Base-by-base conservation (phyloP, 75 land plant genomes). In the Cryptomeria japonica region DNA sequence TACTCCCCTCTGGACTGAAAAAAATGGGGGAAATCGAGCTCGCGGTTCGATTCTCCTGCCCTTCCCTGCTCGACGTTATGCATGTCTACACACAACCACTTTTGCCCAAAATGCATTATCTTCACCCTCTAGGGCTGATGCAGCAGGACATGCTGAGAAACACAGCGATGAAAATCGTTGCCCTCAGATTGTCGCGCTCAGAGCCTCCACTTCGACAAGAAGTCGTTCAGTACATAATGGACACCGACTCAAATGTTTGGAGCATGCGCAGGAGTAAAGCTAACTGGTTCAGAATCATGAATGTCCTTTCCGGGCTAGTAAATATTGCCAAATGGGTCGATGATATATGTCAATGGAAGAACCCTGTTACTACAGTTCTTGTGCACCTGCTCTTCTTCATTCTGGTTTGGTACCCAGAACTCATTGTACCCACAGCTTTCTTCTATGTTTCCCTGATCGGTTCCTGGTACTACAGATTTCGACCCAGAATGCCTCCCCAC, bases 1-100 rank as follows among this genome's bases (percentile, higher is more conserved):
- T 97, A 75, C 87, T 80, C 3, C 84, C 92, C 3, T 86, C 93
- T 2, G 98, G 98, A 25, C 73, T 94, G 89, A 94, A 95, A 93
- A 97, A 95, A 87, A 94, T 97, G 97, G 98, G 98, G 11, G 97
- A 95, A 90, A 91, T 97, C 41, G 97, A 97, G 92, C 44, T 95
- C 32, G 97, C 98, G 25, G 93, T 96, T 2, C 89, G 97, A 39
- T 95, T 96, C 89, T 90, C 92, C 1, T 92, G 94, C 84, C 89
- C 94, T 15, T 90, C 91, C 0, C 10, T 93, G 79, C 82, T 95
- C 15, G 95, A 93, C 34, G 96, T 96, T 42, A 88, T 93, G 5
- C 91, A 91, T 86, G 77, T 91, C 0, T 97, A 97, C 80, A 87
- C 93, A 13, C 93, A 90, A 89, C 97, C 98, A 2, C 61, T 92